Evolutionary conservation across 192 early-diverging fungal genomes (phyloP).

Genomic region (Coemansia sp.): DNA sequence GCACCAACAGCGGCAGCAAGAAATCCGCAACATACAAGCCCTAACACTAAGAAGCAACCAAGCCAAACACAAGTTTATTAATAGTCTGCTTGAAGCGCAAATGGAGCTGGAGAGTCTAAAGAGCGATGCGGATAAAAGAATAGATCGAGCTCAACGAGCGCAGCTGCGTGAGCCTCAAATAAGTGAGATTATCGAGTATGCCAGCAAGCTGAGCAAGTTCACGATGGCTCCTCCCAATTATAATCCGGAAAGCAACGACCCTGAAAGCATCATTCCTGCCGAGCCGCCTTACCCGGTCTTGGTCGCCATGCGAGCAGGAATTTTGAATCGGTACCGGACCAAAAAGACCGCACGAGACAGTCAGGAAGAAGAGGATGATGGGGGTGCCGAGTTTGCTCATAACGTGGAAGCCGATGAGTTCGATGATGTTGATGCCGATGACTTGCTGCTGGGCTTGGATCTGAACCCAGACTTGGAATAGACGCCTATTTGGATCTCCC

Average conservation of each 20-base stretch:
- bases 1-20: constrained; percentile 46
- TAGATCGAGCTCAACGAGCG: constrained; percentile 13
- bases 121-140: constrained; percentile 24
- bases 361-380: constrained; percentile 16
- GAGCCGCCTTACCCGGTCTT: constrained; percentile 54
- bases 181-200: constrained; percentile 48
- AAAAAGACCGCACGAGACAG: constrained; percentile 15
- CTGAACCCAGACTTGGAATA: constrained; percentile 53
- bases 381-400: constrained; percentile 28
- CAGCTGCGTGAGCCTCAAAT: constrained; percentile 16
- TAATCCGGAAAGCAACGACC: constrained; percentile 20
- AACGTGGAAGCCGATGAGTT: constrained; percentile 35
- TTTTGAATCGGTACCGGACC: constrained; percentile 45
- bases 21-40: constrained; percentile 34
- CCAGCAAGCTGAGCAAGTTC: constrained; percentile 52
- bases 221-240: constrained; percentile 55
- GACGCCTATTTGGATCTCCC: constrained; percentile 11
- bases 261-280: constrained; percentile 15
- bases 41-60: constrained; percentile 33
- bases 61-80: constrained; percentile 37
- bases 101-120: constrained; percentile 24
- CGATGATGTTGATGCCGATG: constrained; percentile 45
- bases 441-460: constrained; percentile 49
- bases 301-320: constrained; percentile 47
- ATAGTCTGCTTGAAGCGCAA: constrained; percentile 38